A percentile compares a stretch with the other conserved stretches of the same genome.
Conservation (phyloP, 2,329 filamentous ascomycete genomes). For the Colletotrichum orbiculare region DNA sequence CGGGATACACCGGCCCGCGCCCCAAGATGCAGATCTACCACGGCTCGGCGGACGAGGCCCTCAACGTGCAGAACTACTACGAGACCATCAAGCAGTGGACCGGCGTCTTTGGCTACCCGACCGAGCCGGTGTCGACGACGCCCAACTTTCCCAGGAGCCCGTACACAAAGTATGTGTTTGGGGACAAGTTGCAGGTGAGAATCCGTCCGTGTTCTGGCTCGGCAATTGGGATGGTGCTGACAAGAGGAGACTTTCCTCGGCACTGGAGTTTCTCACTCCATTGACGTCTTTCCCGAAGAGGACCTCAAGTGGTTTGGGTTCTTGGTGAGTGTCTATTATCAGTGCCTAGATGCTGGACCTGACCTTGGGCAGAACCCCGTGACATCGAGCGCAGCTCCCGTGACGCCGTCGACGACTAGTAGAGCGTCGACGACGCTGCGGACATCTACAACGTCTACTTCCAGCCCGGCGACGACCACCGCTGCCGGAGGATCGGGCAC, state of each 20-base stretch:
- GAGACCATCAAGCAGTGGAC: slow-evolving; percentile 69
- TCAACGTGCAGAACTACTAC: slow-evolving; percentile 65
- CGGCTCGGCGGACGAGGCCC: slow-evolving; percentile 60
- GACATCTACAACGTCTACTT: slow-evolving; percentile 1
- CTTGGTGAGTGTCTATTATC: neutral
- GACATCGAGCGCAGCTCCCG: slow-evolving; percentile 9
- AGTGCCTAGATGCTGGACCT: neutral
- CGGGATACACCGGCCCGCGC: slow-evolving; percentile 58
- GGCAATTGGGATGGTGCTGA: neutral
- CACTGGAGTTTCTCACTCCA: slow-evolving; percentile 30
- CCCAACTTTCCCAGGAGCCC: slow-evolving; percentile 49
- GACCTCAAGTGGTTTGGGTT: slow-evolving; percentile 37
- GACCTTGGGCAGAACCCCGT: slow-evolving; percentile 20
- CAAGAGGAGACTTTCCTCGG: slow-evolving; percentile 30
- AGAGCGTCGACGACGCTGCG: slow-evolving; percentile 27
- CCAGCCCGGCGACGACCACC: slow-evolving; percentile 7
- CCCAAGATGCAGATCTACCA: slow-evolving; percentile 71
- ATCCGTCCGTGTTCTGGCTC: neutral
- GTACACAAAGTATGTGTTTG: slow-evolving; percentile 54
- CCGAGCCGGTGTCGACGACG: slow-evolving; percentile 44
- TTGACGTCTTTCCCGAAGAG: slow-evolving; percentile 34
- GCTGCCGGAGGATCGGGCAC: slow-evolving; percentile 22
- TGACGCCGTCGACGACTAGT: slow-evolving; percentile 19
- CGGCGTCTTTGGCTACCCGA: slow-evolving; percentile 56
- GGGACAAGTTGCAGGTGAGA: slow-evolving; percentile 44